Evolutionary conservation across 192 early-diverging fungal genomes (phyloP).

Genomic region (Anaeromyces robustus): DNA sequence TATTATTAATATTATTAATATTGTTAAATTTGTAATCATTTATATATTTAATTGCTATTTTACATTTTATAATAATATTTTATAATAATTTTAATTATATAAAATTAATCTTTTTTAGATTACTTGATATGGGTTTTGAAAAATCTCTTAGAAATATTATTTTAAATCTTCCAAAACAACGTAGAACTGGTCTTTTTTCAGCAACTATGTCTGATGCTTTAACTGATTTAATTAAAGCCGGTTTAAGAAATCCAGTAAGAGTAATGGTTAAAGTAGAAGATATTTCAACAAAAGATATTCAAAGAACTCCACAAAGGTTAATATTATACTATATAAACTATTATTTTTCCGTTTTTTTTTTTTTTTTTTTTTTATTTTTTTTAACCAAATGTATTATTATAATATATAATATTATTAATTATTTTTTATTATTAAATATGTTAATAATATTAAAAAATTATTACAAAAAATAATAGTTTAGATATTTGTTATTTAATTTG

Average conservation of each 20-base stretch:
- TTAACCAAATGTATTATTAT: no score
- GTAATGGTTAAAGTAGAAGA: conserved; percentile 81
- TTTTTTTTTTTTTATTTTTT: no score
- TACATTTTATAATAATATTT: neutral
- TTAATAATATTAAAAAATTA: neutral
- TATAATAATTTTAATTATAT: neutral
- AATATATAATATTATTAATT: no score
- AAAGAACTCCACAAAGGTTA: neutral
- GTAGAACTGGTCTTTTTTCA: conserved; percentile 88
- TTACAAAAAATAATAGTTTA: no score
- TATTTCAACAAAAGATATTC: neutral
- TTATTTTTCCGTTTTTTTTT: no score
- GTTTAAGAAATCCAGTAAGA: conserved; percentile 79
- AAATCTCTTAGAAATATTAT: conserved; percentile 65
- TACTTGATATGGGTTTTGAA: conserved; percentile 90
- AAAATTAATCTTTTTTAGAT: conserved; percentile 11
- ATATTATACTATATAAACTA: neutral
- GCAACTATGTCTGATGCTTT: conserved; percentile 92
- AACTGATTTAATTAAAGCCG: conserved; percentile 62
- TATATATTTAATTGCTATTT: no score
- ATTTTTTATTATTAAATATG: no score
- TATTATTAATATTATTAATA: no score
- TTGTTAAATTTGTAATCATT: no score
- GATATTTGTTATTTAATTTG: conserved; percentile 59
- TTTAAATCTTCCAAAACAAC: conserved; percentile 70